Conservation (phyloP, 2,329 filamentous ascomycete species). For the Colletotrichum siamense region DNA sequence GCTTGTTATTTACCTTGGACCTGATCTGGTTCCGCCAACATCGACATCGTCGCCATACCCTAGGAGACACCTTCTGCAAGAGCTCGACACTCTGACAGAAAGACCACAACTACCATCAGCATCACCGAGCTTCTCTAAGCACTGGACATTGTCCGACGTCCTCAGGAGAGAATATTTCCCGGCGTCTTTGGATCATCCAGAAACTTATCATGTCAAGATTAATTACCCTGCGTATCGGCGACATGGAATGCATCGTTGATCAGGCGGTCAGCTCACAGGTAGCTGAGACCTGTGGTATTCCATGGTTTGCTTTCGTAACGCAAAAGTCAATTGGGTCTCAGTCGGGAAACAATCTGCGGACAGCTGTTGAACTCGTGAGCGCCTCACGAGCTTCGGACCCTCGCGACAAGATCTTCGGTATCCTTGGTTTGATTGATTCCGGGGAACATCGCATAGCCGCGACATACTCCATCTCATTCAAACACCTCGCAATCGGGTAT, state of each 20-base stretch:
- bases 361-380: accelerated
- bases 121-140: accelerated
- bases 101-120: accelerated
- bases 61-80: accelerated
- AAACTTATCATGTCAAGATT: neutral
- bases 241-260: accelerated
- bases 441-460: accelerated
- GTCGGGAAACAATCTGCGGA: neutral
- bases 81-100: accelerated
- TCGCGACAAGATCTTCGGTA: neutral
- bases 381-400: neutral
- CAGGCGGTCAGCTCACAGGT: accelerated
- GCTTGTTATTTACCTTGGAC: accelerated
- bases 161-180: accelerated
- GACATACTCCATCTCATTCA: accelerated
- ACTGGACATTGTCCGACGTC: accelerated
- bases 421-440: accelerated
- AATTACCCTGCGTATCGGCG: accelerated
- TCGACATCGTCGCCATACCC: accelerated
- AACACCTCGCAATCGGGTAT: neutral
- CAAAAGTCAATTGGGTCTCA: no score
- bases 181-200: neutral
- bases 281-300: accelerated
- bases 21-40: accelerated
- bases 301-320: neutral